These are phyloP conservation scores for Colletotrichum chlorophyti DNA, from an alignment of 2,329 filamentous ascomycete genomes.

Conservation along the genomic window DNA sequence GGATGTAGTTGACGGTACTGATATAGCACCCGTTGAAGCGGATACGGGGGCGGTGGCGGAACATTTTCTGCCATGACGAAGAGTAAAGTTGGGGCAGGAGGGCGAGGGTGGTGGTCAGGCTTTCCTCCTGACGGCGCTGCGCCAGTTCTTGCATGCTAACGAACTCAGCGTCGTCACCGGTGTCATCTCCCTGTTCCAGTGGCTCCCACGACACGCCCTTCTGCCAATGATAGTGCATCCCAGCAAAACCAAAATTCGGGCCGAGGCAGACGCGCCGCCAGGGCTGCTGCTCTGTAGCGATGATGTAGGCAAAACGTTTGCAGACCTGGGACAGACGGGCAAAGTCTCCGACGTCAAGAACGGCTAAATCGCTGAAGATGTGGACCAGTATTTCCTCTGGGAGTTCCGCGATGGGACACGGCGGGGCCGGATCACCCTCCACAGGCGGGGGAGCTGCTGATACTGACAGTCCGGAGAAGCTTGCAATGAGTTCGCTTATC, in stretches of 20 bases:
- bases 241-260: conserved; percentile 76
- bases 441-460: conserved; percentile 70
- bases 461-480: conserved; percentile 76
- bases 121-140: conserved; percentile 40
- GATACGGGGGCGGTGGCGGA: conserved; percentile 81
- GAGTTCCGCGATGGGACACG: conserved; percentile 79
- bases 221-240: conserved; percentile 83
- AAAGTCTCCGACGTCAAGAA: conserved; percentile 79
- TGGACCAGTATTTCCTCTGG: conserved; percentile 87
- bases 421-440: conserved; percentile 74
- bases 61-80: conserved; percentile 71
- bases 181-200: conserved; percentile 43
- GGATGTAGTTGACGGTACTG: conserved; percentile 93
- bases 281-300: conserved; percentile 82
- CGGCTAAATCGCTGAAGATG: conserved; percentile 75
- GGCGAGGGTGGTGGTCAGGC: conserved; percentile 44
- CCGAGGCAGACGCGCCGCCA: conserved; percentile 82
- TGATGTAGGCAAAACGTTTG: conserved; percentile 84
- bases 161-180: conserved; percentile 38
- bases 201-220: conserved; percentile 65
- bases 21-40: conserved; percentile 98
- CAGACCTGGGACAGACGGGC: conserved; percentile 81
- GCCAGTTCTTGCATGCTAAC: conserved; percentile 46
- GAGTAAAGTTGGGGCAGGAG: conserved; percentile 54
- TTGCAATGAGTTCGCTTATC: conserved; percentile 73